phyloP scores from a whole-genome alignment of 805 yeast genomes.

The Groenewaldozyma salmanticensis region DNA sequence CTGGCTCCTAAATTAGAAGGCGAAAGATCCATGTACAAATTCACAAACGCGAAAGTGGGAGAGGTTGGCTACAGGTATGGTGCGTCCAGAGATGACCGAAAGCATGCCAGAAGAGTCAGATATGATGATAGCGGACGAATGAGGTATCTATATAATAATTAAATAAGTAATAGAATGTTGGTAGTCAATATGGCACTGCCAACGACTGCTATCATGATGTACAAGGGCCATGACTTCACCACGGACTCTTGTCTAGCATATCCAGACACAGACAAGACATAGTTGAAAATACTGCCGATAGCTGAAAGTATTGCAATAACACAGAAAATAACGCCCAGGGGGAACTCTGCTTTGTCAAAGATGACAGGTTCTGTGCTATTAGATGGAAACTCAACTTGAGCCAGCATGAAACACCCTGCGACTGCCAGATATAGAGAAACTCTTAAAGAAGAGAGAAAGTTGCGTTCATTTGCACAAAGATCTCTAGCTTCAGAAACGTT shows the following conservation, averaged over 20 bases:
- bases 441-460: conserved; percentile 18
- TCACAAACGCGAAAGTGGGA: conserved; percentile 72
- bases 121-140: conserved; percentile 16
- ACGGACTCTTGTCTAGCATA: conserved; percentile 12
- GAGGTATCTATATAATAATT: conserved; percentile 16
- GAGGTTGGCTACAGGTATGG: conserved; percentile 89
- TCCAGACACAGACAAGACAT: conserved; percentile 15
- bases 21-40: conserved; percentile 63
- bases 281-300: conserved; percentile 18
- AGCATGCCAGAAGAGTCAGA: conserved; percentile 53
- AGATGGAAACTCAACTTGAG: conserved; percentile 12
- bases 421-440: conserved; percentile 18
- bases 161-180: conserved; percentile 12
- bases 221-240: conserved; percentile 13
- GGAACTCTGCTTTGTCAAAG: conserved; percentile 1
- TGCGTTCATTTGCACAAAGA: conserved; percentile 24
- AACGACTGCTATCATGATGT: conserved; percentile 8
- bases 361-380: background rate
- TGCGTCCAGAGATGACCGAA: conserved; percentile 77
- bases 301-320: conserved; percentile 15
- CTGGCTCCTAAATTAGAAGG: conserved; percentile 55
- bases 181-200: conserved; percentile 16
- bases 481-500: conserved; percentile 26
- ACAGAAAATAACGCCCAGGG: conserved; percentile 15
- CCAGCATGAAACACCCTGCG: conserved; percentile 19